phyloP scores from a whole-genome alignment of 1,284 basidiomycete species.

The Pyrrhoderma lamaoense region DNA sequence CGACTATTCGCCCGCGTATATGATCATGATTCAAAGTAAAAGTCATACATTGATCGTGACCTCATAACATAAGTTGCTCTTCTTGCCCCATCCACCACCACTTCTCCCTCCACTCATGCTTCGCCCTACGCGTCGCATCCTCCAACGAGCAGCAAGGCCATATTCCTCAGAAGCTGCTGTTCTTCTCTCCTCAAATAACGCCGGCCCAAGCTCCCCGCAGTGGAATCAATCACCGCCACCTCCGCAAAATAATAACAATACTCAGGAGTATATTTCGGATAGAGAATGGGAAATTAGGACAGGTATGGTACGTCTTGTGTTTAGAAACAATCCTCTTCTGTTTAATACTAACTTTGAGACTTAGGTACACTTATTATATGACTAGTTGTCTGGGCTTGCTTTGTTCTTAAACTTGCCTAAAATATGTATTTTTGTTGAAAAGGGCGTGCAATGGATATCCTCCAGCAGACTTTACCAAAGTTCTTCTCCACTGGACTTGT shows the following conservation, averaged over 20 bases:
- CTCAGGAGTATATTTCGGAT: slow-evolving; percentile 31
- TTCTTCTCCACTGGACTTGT: slow-evolving; percentile 66
- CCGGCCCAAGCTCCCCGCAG: background rate
- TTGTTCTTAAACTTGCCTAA: too few relatives aligned
- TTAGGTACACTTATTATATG: too few relatives aligned
- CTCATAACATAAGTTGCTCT: too few relatives aligned
- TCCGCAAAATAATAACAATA: background rate
- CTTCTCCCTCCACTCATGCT: too few relatives aligned
- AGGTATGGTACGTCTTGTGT: slow-evolving; percentile 23
- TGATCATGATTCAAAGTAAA: too few relatives aligned
- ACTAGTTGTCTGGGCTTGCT: too few relatives aligned
- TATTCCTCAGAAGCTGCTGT: background rate
- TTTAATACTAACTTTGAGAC: too few relatives aligned
- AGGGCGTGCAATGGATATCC: slow-evolving; percentile 66
- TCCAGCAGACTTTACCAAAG: slow-evolving; percentile 61
- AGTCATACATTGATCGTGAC: too few relatives aligned
- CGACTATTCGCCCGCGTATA: too few relatives aligned
- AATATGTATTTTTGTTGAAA: background rate
- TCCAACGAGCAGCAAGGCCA: too few relatives aligned
- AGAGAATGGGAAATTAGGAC: slow-evolving; percentile 23
- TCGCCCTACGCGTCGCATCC: too few relatives aligned
- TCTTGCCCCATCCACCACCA: too few relatives aligned
- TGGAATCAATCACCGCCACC: background rate
- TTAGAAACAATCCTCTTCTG: background rate
- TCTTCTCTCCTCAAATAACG: background rate